Evolutionary conservation across 2,329 filamentous ascomycete species (phyloP).

Genomic region (Dothideomycetidae sp.): DNA sequence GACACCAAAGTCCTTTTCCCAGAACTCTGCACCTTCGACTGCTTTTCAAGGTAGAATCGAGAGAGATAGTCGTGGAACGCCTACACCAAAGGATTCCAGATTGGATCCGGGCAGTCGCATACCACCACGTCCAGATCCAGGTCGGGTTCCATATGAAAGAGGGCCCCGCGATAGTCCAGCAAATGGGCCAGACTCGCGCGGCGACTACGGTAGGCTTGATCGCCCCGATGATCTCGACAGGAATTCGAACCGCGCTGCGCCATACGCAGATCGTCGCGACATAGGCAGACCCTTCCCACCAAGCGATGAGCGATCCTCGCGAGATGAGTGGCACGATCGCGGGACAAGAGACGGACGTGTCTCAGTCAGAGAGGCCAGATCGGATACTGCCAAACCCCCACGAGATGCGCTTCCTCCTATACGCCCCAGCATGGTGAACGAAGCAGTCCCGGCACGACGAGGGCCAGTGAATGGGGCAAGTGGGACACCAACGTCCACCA

Average conservation of each 20-base stretch:
- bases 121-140: conserved; percentile 5
- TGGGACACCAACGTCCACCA: no score
- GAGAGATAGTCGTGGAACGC: conserved; percentile 44
- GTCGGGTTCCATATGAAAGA: conserved; percentile 22
- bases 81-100: conserved; percentile 24
- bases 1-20: conserved; percentile 18
- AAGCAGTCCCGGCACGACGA: no score
- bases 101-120: conserved; percentile 19
- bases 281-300: no score
- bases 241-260: not conserved
- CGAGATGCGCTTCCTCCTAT: not conserved
- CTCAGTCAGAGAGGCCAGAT: not conserved
- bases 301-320: not conserved
- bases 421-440: no score
- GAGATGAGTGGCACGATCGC: not conserved
- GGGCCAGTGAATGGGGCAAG: no score
- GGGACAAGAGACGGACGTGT: not conserved
- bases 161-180: conserved; percentile 17
- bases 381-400: not conserved
- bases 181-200: not conserved
- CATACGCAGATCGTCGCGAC: conserved; percentile 14
- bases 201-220: conserved; percentile 30
- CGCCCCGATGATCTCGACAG: conserved; percentile 24
- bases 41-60: conserved; percentile 37
- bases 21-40: conserved; percentile 18